Evolutionary conservation across 805 yeast genomes (phyloP), one percentile per base, ranked within the genome.

Genomic region (Schwanniomyces vanrijiae): DNA sequence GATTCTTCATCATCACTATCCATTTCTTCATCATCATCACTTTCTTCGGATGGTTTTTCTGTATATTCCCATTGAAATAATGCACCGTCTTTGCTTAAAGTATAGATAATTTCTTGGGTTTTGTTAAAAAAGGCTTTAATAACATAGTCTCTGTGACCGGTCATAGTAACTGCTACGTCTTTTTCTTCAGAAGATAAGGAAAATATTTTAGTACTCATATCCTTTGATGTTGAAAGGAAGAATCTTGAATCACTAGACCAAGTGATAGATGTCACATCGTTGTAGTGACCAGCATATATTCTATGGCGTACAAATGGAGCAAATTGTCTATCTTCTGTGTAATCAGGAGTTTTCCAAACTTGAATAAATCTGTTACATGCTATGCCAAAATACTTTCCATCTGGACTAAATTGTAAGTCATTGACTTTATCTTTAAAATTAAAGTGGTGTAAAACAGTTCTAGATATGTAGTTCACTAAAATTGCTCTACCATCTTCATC

Each of bases 201-300:
- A 68, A 84, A 92, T 6, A 94, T 78, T 55, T 91, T 80, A 1
- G 96, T 83, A 0, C 97, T 88, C 77, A 94, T 76, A 69, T 94
- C 99, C 61, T 89, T 88, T 19, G 96, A 86, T 1, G 96, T 78
- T 2, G 96, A 82, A 37, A 94, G 72, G 56, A 94, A 78, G 61
- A 90, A 94, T 55, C 96, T 78, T 4, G 96, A 88, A 66, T 94
- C 99, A 24, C 75, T 76, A 1, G 97, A 89, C 98, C 98, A 94
- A 2, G 88, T 76, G 9, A 94, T 65, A 2, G 90, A 81, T 1
- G 81, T 76, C 20, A 94, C 81, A 56, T 89, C 95, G 43, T 83
- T 84, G 62, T 83, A 90, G 70, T 94, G 99, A 29, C 99, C 99
- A 1, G 97, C 90, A 58, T 90, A 90, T 6, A 88, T 81, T 59